Base-by-base conservation (phyloP, 371 early-diverging fungal species). In the Mortierella sp. region DNA sequence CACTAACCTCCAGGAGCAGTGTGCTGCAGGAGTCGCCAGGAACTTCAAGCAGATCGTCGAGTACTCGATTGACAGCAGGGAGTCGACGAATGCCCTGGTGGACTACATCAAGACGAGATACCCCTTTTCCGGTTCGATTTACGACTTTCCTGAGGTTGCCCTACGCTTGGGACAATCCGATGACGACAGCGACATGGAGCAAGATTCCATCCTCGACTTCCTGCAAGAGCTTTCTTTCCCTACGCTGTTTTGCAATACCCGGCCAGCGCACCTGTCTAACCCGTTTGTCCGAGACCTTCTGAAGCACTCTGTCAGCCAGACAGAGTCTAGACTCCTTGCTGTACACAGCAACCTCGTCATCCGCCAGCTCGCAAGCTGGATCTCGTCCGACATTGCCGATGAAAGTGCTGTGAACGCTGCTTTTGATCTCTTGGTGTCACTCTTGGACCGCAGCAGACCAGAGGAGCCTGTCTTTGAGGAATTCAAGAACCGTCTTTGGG, bases 51-150 rank as follows among this genome's bases (percentile, higher is more conserved):
- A 24, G n/a, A 28, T 81, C 16, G 74, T 76, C 19, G 78, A 81
- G 6, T 73, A 61, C 48, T 54, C 74, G 8, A 14, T 40, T 19
- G n/a, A 16, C 24, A 75, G 71, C 40, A n/a, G 6, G 21, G 71
- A 24, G 44, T 21, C 69, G 19, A 57, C 46, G 0, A 74, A 75
- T 11, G 77, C 78, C 44, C 67, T 92, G 4, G 72, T 86, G 6
- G 88, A 88, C 2, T 91, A 90, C 43, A 46, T 92, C 19, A 77
- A 70, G 46, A 85, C 79, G 26, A 87, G 90, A 5, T 88, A 88
- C 67, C 92, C 92, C 26, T 81, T 90, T 71, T 83, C 89, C 31
- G 89, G 91, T 16, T 87, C 86, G 8, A 31, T 92, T 21, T 91
- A 90, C 70, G 82, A 73, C 46, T 83, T 89, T 64, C 43, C 69